Percentiles rank a stretch among this genome's conserved stretches.
These are phyloP conservation scores for Acacia crassicarpa DNA, from an alignment of 306 rosid genomes.

Conservation along the genomic window DNA sequence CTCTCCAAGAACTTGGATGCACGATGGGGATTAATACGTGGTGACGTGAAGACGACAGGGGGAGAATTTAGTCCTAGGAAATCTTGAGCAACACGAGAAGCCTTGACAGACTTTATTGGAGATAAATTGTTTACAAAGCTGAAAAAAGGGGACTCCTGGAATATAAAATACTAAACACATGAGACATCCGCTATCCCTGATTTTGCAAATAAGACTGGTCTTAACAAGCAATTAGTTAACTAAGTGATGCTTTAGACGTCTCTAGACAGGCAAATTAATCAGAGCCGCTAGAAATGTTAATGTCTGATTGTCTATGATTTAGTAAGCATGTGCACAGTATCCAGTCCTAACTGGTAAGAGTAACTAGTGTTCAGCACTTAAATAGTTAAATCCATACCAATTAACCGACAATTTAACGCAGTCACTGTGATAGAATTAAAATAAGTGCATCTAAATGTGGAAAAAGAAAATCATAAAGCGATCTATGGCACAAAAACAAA, in stretches of 20 bases:
- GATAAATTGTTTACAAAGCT: slow-evolving; percentile 38
- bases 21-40: slow-evolving; percentile 25
- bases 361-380: neutral
- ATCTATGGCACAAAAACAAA: neutral
- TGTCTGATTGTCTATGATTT: neutral
- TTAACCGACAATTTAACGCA: neutral
- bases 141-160: slow-evolving; percentile 50
- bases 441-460: neutral
- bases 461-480: neutral
- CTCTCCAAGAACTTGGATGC: slow-evolving; percentile 38
- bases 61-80: slow-evolving; percentile 38
- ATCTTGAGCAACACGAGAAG: slow-evolving; percentile 28
- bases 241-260: neutral
- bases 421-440: neutral
- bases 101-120: slow-evolving; percentile 40
- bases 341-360: neutral
- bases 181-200: neutral
- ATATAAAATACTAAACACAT: neutral
- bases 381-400: neutral
- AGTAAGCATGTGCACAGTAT: neutral
- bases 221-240: neutral
- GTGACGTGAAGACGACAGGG: slow-evolving; percentile 48
- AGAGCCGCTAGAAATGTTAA: neutral
- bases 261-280: neutral
- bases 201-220: neutral